Evolutionary conservation across 768 basidiomycete species (phyloP), one percentile per base, ranked within the genome.

Genomic region (Tremella fuciformis): DNA sequence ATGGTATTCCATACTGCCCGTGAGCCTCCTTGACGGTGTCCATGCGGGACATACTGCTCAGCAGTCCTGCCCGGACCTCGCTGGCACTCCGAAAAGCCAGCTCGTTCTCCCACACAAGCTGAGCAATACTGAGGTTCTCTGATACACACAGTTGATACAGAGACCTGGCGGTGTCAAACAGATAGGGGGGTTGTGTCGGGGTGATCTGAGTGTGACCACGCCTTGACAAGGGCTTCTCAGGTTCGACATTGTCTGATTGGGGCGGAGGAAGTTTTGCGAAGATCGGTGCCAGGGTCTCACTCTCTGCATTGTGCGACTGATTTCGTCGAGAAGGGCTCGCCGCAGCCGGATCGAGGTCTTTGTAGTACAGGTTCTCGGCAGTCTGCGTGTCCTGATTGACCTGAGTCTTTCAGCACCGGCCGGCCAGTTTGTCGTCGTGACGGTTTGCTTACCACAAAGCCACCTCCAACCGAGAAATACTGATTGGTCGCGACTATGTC

Each of bases 351-450:
- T 92, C 84, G 24, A 93, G 88, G 16, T 88, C 85, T 76, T 90
- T 91, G 81, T 96, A 97, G 75, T 89, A 97, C 61, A 96, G 73
- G 72, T 97, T 97, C 79, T 97, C 93, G 66, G 91, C 91, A 69
- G 58, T 64, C 81, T 92, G 87, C 1, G 91, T 96, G 75, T 91
- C 88, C 40, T 92, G 89, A 68, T 96, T 96, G 22, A 96, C 91
- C 2, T 42, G 13, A 8, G 6, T 22, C n/a, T 13, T 13, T 57
- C 26, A 25, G 8, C 21, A 38, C 8, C 18, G 6, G 18, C 11
- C 13, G n/a, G 56, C 13, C 11, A 41, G 13, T 11, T n/a, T 47
- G 24, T 8, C 9, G 8, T 18, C 46, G n/a, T 8, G 8, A 47
- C n/a, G 8, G 18, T 16, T 16, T 24, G 40, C 48, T 39, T 47